A percentile compares a stretch with the other conserved stretches of the same genome.
Evolutionary conservation across 23 red algal genomes (phyloP).

Genomic region (Gracilaria caudata): DNA sequence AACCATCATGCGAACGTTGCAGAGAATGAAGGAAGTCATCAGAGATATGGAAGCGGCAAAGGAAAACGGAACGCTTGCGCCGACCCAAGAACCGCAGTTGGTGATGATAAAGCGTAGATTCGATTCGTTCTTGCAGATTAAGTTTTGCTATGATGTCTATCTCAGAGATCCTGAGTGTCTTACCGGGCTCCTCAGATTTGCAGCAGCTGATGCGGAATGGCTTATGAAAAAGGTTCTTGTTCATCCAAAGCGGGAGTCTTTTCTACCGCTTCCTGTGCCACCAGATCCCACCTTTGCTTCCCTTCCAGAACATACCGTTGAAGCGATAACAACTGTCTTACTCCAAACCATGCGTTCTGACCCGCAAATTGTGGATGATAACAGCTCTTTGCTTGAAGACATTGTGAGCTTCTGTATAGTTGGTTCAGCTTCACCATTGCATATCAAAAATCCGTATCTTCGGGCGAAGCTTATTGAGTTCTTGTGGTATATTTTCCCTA

Average conservation of each 20-base stretch:
- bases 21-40: conserved; percentile 72
- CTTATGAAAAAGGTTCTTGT: conserved; percentile 71
- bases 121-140: conserved; percentile 60
- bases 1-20: conserved; percentile 71
- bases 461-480: conserved; percentile 90
- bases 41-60: conserved; percentile 76
- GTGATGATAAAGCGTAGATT: conserved; percentile 59
- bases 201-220: conserved; percentile 77
- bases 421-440: conserved; percentile 75
- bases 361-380: conserved; percentile 66
- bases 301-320: conserved; percentile 83
- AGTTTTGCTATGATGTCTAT: conserved; percentile 87
- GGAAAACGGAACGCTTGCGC: conserved; percentile 29
- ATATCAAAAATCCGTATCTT: conserved; percentile 92
- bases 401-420: conserved; percentile 82
- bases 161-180: conserved; percentile 79
- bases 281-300: conserved; percentile 74
- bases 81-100: conserved; percentile 62
- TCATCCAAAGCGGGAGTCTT: conserved; percentile 34
- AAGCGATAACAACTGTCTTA: conserved; percentile 80
- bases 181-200: conserved; percentile 72
- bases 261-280: conserved; percentile 67
- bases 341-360: conserved; percentile 52
- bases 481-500: conserved; percentile 72
- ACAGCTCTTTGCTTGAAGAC: conserved; percentile 62